Conservation (phyloP, 2,329 filamentous ascomycete species). For the Purpureocillium lavendulum region DNA sequence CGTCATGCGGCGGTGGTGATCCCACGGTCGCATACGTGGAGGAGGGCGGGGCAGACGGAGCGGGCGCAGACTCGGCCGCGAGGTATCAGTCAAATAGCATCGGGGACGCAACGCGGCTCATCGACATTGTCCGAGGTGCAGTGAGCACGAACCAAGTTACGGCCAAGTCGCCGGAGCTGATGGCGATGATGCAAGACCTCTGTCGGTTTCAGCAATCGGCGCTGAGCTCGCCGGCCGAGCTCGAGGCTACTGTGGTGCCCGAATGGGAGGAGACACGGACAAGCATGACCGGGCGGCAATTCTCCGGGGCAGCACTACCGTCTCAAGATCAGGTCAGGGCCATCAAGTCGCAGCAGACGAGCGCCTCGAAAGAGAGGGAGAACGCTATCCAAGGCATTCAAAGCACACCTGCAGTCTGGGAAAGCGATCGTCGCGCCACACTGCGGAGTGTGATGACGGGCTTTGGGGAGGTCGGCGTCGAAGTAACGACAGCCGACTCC, state of each 20-base stretch:
- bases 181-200: not conserved
- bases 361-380: not conserved
- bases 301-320: not conserved
- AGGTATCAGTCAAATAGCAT: slow-evolving; percentile 16
- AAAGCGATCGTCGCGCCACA: not conserved
- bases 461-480: not conserved
- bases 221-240: not conserved
- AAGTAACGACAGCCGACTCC: not conserved
- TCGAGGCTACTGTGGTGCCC: too few relatives aligned
- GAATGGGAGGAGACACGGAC: too few relatives aligned
- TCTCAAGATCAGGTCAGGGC: not conserved
- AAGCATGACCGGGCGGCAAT: not conserved
- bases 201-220: not conserved
- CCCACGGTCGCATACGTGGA: not conserved
- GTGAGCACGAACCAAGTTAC: not conserved
- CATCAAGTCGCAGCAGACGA: not conserved
- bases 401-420: not conserved
- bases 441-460: not conserved
- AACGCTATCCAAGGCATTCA: not conserved
- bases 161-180: not conserved
- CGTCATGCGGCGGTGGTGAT: not conserved
- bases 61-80: not conserved
- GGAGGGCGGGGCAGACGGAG: not conserved
- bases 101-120: not conserved
- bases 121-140: not conserved